Conservation (phyloP, 163 green algal genomes). For the Scenedesmus sp. region DNA sequence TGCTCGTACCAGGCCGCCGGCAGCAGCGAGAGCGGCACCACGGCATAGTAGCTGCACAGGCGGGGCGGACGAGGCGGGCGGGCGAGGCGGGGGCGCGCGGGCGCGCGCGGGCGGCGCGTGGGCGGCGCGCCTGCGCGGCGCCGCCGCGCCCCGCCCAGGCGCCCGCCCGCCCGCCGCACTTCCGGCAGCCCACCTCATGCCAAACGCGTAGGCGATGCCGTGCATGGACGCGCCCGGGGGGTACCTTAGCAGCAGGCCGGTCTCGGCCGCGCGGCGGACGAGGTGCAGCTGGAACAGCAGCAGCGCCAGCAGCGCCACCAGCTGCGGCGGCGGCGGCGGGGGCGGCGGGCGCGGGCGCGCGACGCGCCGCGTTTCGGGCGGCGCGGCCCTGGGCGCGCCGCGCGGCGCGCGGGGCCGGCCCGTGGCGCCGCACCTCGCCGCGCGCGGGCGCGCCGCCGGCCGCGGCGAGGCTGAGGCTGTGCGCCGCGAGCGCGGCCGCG, state of each 20-base stretch:
- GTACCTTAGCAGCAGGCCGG: slow-evolving; percentile 74
- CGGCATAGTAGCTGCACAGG: slow-evolving; percentile 76
- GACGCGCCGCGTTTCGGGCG: too few species aligned
- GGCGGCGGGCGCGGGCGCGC: too few species aligned
- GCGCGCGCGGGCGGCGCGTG: too few species aligned
- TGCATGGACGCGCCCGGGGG: slow-evolving; percentile 78
- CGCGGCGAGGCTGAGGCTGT: background rate
- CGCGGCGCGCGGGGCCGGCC: too few species aligned
- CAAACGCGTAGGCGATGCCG: slow-evolving; percentile 85
- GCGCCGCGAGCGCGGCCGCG: slow-evolving; percentile 10
- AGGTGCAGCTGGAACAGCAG: slow-evolving; percentile 79
- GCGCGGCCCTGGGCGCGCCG: too few species aligned
- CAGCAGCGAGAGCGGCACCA: slow-evolving; percentile 72
- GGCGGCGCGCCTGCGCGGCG: too few species aligned
- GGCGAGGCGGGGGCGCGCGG: too few species aligned
- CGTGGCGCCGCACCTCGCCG: too few species aligned
- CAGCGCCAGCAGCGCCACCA: slow-evolving; percentile 50
- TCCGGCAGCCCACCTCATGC: slow-evolving; percentile 64
- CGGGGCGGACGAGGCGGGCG: too few species aligned
- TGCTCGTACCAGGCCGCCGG: slow-evolving; percentile 22
- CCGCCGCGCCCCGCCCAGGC: too few species aligned
- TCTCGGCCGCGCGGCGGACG: slow-evolving; percentile 72
- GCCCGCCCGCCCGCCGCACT: too few species aligned
- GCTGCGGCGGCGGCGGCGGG: background rate
- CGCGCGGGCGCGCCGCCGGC: too few species aligned